phyloP scores from a whole-genome alignment of 768 basidiomycete species.

The Strobilomyces dryophilus region DNA sequence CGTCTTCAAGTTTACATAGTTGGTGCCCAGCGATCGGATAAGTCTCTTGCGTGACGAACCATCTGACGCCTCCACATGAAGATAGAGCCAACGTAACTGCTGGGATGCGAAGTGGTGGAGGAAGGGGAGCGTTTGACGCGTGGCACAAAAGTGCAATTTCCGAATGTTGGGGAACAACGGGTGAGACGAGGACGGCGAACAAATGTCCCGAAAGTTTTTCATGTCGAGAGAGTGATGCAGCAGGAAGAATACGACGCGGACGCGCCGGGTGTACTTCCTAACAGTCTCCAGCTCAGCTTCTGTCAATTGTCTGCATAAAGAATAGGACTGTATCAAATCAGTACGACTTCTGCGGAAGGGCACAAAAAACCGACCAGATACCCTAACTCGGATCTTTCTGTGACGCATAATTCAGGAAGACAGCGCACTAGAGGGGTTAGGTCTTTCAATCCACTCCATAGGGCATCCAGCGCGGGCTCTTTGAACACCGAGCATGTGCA shows the following conservation, averaged over 20 bases:
- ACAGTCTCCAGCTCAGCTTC: background rate
- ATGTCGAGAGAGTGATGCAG: background rate
- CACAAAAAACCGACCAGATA: background rate
- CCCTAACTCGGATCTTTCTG: background rate
- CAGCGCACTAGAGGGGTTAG: too few species aligned
- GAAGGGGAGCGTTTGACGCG: background rate
- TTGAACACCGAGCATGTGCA: too few species aligned
- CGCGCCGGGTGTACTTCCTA: background rate
- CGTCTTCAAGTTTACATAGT: background rate
- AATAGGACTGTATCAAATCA: background rate
- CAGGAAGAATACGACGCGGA: background rate
- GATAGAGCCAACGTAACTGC: background rate
- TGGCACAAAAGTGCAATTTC: background rate
- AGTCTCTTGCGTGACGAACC: background rate
- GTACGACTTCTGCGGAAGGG: background rate
- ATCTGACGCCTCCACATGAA: background rate
- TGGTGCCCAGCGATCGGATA: background rate
- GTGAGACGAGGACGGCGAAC: background rate
- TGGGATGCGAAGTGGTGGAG: background rate
- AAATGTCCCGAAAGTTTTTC: background rate
- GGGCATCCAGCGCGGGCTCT: too few species aligned
- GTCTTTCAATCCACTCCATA: too few species aligned
- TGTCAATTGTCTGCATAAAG: background rate
- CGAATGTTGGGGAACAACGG: background rate
- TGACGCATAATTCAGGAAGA: background rate